Evolutionary conservation across 306 rosid species (phyloP).

Genomic region (Herpetospermum pedunculosum): DNA sequence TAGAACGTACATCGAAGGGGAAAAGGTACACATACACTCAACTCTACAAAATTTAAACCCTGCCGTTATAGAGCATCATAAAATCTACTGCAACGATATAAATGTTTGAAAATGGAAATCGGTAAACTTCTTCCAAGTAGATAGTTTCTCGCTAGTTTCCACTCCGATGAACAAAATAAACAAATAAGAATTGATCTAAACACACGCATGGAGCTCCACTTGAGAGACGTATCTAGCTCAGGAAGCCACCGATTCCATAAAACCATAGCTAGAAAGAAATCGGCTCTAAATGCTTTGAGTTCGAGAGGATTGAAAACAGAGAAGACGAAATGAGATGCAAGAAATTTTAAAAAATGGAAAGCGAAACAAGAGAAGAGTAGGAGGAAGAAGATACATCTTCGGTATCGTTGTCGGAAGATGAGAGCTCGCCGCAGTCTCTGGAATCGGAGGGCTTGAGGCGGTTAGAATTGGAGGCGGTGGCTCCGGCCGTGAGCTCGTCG

Average conservation of each 20-base stretch:
- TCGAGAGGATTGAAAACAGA: neutral
- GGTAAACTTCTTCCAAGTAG: neutral
- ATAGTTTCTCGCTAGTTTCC: neutral
- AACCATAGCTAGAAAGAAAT: neutral
- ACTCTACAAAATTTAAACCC: neutral
- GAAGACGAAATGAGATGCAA: constrained; percentile 1
- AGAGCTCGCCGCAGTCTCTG: neutral
- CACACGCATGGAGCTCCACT: neutral
- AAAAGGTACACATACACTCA: neutral
- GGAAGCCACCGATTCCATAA: neutral
- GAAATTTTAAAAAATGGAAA: neutral
- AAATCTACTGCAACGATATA: neutral
- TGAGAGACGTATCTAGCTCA: neutral
- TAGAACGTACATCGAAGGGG: neutral
- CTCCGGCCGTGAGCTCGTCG: constrained; percentile 1
- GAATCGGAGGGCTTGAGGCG: neutral
- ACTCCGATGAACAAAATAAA: neutral
- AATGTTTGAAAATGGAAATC: neutral
- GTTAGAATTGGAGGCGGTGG: neutral
- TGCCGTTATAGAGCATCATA: neutral
- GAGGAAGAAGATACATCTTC: constrained; percentile 6
- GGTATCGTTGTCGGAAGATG: constrained; percentile 2
- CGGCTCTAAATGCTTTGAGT: neutral
- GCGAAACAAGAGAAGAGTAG: neutral
- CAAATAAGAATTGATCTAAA: neutral